Percentiles rank a stretch among this genome's conserved stretches.
Conservation (phyloP, 768 basidiomycete species). For the Rhizopogon vesiculosus region DNA sequence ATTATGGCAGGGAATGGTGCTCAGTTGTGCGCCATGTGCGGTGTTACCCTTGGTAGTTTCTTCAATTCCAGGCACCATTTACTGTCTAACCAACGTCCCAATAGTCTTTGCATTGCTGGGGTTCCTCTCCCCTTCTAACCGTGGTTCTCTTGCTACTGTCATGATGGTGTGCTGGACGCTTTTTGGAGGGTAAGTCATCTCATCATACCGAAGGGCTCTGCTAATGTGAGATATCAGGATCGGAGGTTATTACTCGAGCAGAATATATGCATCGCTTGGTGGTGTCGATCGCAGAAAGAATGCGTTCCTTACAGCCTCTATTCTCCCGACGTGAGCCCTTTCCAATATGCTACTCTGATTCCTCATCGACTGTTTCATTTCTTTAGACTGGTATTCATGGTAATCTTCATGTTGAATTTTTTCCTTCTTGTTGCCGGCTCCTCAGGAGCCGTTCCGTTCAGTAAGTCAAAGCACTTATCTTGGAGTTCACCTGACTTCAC, state of each 20-base stretch:
- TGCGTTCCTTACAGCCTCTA: constrained; percentile 82
- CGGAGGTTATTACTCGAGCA: constrained; percentile 83
- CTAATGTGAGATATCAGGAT: constrained; percentile 42
- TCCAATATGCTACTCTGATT: neutral
- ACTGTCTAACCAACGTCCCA: constrained; percentile 3
- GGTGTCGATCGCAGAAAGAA: constrained; percentile 78
- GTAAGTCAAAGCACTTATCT: constrained; percentile 32
- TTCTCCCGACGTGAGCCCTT: constrained; percentile 73
- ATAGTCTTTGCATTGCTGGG: constrained; percentile 88
- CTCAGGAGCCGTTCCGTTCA: constrained; percentile 95
- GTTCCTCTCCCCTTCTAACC: constrained; percentile 93
- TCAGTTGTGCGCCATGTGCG: constrained; percentile 83
- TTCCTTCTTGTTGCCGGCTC: constrained; percentile 83
- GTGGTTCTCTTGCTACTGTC: constrained; percentile 83
- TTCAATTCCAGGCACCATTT: neutral
- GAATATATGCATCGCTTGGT: constrained; percentile 76
- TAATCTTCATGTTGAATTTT: constrained; percentile 89
- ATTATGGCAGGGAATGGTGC: constrained; percentile 84
- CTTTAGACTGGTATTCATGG: constrained; percentile 68
- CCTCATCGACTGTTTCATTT: constrained; percentile 7
- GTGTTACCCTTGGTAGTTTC: constrained; percentile 71
- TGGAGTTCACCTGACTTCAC: neutral
- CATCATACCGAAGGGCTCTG: neutral
- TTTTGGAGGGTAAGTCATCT: constrained; percentile 66
- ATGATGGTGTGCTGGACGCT: constrained; percentile 80